Evolutionary conservation across 2,329 filamentous ascomycete species (phyloP), one percentile per base, ranked within the genome.

Genomic region (Talaromyces marneffei): DNA sequence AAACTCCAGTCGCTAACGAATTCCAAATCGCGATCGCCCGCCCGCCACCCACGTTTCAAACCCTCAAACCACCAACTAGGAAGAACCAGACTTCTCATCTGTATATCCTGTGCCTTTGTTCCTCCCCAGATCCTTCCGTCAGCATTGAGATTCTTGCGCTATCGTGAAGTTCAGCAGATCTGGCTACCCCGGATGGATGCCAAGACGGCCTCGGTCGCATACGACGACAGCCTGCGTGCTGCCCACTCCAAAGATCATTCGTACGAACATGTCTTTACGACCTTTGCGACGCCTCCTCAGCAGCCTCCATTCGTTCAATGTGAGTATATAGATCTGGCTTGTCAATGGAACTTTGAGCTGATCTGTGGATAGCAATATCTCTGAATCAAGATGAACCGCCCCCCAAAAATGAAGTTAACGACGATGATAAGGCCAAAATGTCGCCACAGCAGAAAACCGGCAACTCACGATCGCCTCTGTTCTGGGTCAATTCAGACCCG

Each of bases 401-500:
- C 33, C 23, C 46, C 10, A 57, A 40, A n/a, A 35, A 57, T 12
- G 40, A 56, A 39, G 14, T 57, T 50, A 18, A 61, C 53, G 44
- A 10, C 50, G n/a, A 42, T 18, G 42, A 39, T 37, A 37, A 50
- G 14, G 35, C 18, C 23, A 48, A 35, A 16, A 42, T 67, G 59
- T 60, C 71, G 18, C 74, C 73, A 59, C 52, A 64, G 70, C 59
- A 73, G 72, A 62, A 59, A 65, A 2, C 33, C 33, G 25, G 35
- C 44, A 68, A 65, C 27, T 69, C 68, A 33, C 70, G 69, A 57
- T 74, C 74, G n/a, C 73, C 74, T 10, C 59, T 76, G 54, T 76
- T 76, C 64, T 76, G 74, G 74, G 74, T 76, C 60, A 68, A 76
- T 67, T 72, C 70, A 31, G 74, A 76, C 58, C 69, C 68, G 9